Evolutionary conservation across 208 protist genomes (phyloP).

Genomic region (Trypanosoma lewisi): DNA sequence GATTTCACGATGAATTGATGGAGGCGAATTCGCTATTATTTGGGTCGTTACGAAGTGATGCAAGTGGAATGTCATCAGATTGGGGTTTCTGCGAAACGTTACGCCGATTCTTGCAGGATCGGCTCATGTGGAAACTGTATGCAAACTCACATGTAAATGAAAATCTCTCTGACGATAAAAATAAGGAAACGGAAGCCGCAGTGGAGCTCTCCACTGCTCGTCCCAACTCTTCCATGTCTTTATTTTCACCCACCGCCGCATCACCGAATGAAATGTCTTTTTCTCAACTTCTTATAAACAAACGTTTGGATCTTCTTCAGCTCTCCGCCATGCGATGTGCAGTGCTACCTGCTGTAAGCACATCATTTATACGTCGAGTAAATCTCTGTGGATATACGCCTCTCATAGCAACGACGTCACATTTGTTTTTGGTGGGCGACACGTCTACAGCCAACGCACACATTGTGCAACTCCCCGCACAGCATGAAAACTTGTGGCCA

Average conservation of each 20-base stretch:
- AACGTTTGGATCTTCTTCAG: conserved; percentile 30
- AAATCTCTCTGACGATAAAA: background rate
- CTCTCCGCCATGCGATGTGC: conserved; percentile 35
- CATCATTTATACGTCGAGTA: conserved; percentile 52
- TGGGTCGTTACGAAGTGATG: background rate
- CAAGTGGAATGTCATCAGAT: background rate
- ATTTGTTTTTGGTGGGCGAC: conserved; percentile 47
- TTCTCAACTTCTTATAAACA: conserved; percentile 25
- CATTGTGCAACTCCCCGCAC: conserved; percentile 21
- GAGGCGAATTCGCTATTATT: background rate
- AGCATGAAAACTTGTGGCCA: conserved; percentile 3
- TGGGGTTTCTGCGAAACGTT: conserved; percentile 17
- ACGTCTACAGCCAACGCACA: conserved; percentile 30
- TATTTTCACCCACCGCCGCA: no score
- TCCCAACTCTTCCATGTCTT: no score
- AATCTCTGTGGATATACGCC: conserved; percentile 55
- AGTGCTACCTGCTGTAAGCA: conserved; percentile 58
- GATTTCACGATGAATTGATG: conserved; percentile 7
- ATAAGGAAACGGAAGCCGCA: background rate
- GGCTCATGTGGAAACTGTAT: conserved; percentile 3
- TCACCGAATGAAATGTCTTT: conserved; percentile 24
- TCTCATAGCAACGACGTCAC: conserved; percentile 23
- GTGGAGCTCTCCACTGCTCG: no score
- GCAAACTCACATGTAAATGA: background rate
- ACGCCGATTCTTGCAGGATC: conserved; percentile 17